Base-by-base conservation (phyloP, 495 filamentous ascomycete genomes). In the Cercophora sp. region DNA sequence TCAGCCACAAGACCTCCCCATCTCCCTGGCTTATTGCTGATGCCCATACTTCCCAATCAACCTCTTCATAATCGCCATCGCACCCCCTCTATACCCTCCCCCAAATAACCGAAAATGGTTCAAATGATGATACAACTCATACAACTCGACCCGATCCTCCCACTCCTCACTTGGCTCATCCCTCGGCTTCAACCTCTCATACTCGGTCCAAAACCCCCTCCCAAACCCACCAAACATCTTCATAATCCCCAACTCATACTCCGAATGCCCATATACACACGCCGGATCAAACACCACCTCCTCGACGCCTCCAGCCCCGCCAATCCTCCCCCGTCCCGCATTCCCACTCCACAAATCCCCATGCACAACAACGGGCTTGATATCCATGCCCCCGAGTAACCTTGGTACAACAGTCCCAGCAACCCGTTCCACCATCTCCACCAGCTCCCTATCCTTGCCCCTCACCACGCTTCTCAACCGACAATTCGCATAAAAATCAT, bases 271-370 rank as follows among this genome's bases (percentile, higher is more conserved):
- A 69, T 91, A 96, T 48, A 83, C 84, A 32, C 81, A 76, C 13
- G 82, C 83, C 18, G 90, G 84, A 69, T 96, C 91, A 70, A 85
- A 96, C 3, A 95, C 81, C 9, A 96, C 84, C 56, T 91, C 91
- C 51, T 91, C 86, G 0, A 72, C 71, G 4, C 71, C 77, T 4
- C 74, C 79, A n/a, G 73, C 50, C 1, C 60, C 81, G 0, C 74
- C 79, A 56, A 92, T 85, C 40, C 68, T 70, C 1, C 85, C 90
- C 4, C 74, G 58, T n/a, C 81, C 83, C 20, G 82, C 79, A 66
- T 97, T 97, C 1, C 91, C 91, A 60, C 81, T 85, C 91, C 91
- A 97, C 32, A 96, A 59, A 74, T 96, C 92, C 13, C 91, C 91
- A 67, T 96, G 91, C 20, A 95, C 79, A 15, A 94, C 76, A 4